Evolutionary conservation across 2,329 filamentous ascomycete species (phyloP).

Genomic region (Basipetospora chlamydospora): DNA sequence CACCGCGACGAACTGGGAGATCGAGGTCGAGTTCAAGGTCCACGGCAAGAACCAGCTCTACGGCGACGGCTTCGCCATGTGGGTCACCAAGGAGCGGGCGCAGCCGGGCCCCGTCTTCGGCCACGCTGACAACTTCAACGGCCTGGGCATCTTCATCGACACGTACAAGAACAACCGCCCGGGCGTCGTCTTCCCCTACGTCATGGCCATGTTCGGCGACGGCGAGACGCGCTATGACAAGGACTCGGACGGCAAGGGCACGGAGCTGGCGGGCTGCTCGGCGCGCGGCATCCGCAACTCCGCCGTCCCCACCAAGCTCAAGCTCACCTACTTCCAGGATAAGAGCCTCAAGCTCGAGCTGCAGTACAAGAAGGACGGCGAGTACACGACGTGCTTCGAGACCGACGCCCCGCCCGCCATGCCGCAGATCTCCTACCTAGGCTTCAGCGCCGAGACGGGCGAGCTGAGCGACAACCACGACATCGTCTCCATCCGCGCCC

Average conservation of each 20-base stretch:
- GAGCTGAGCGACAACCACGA: slow-evolving; percentile 97
- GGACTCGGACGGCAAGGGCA: slow-evolving; percentile 82
- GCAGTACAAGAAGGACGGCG: slow-evolving; percentile 80
- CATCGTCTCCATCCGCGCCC: slow-evolving; percentile 72
- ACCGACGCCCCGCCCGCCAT: slow-evolving; percentile 57
- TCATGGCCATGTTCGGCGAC: slow-evolving; percentile 97
- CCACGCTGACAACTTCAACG: slow-evolving; percentile 76
- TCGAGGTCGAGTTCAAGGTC: slow-evolving; percentile 92
- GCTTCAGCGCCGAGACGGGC: slow-evolving; percentile 79
- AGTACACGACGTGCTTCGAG: slow-evolving; percentile 86
- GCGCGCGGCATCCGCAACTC: slow-evolving; percentile 78
- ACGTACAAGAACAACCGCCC: slow-evolving; percentile 99
- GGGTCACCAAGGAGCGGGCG: slow-evolving; percentile 88
- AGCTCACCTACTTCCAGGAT: slow-evolving; percentile 92
- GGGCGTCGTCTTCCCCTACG: slow-evolving; percentile 87
- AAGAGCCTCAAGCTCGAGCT: slow-evolving; percentile 80
- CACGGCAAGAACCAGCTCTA: slow-evolving; percentile 79
- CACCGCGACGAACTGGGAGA: slow-evolving; percentile 97
- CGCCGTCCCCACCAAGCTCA: slow-evolving; percentile 66
- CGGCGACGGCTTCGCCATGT: slow-evolving; percentile 94
- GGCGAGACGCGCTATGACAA: slow-evolving; percentile 83
- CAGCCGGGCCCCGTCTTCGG: slow-evolving; percentile 76
- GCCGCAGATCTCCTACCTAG: slow-evolving; percentile 60
- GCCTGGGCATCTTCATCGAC: slow-evolving; percentile 88
- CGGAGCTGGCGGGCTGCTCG: slow-evolving; percentile 89